Percentiles rank a stretch among this genome's conserved stretches.
Evolutionary conservation across 768 basidiomycete species (phyloP).

Genomic region (Boletus tylopilopsis): DNA sequence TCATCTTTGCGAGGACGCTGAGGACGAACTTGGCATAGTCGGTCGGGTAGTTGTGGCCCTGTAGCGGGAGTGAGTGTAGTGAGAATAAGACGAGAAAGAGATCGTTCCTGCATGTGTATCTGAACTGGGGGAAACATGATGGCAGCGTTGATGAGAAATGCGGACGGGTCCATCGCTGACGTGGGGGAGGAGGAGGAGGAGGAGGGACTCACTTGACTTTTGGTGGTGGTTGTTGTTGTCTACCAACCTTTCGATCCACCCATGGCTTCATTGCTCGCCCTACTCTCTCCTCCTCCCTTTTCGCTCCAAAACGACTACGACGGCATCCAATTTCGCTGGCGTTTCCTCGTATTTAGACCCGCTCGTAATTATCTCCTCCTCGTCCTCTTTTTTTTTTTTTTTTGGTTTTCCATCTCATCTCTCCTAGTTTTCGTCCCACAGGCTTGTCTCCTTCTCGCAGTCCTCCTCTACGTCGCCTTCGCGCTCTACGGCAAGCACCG

Average conservation of each 20-base stretch:
- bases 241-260: background rate
- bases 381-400: slow-evolving; percentile 20
- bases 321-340: slow-evolving; percentile 73
- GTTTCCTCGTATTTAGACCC: slow-evolving; percentile 75
- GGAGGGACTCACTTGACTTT: slow-evolving; percentile 12
- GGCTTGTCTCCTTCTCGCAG: slow-evolving; percentile 45
- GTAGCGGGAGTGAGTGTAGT: slow-evolving; percentile 4
- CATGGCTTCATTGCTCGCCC: slow-evolving; percentile 18
- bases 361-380: no score
- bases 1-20: slow-evolving; percentile 49
- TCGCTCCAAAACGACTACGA: slow-evolving; percentile 52
- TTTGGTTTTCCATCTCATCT: background rate
- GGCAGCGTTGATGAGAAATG: slow-evolving; percentile 12
- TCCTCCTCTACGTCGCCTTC: slow-evolving; percentile 55
- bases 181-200: background rate
- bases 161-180: slow-evolving; percentile 27
- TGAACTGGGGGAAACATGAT: slow-evolving; percentile 25
- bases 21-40: slow-evolving; percentile 62
- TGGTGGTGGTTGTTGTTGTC: slow-evolving; percentile 9
- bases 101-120: slow-evolving; percentile 32
- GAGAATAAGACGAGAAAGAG: background rate
- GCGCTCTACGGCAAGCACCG: slow-evolving; percentile 56
- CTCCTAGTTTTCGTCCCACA: slow-evolving; percentile 63
- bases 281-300: slow-evolving; percentile 10
- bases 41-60: slow-evolving; percentile 42